Evolutionary conservation across 1,284 basidiomycete genomes (phyloP).

Genomic region (Microbotryum scabiosae): DNA sequence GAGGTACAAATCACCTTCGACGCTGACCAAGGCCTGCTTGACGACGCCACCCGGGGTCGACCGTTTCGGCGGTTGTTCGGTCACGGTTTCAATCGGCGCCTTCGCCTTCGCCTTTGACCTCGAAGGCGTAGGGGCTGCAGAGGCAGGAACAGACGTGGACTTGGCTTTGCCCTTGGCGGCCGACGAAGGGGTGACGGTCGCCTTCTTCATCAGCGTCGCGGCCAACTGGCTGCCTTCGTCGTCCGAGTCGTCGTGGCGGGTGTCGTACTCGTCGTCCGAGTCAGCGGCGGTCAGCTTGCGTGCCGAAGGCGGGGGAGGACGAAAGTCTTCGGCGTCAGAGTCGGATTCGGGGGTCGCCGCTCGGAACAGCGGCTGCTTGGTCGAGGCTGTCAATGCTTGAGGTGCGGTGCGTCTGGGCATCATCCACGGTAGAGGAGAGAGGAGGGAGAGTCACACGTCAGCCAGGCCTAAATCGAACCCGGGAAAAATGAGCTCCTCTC

Average conservation of each 20-base stretch:
- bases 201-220: slow-evolving; percentile 24
- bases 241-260: slow-evolving; percentile 5
- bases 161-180: not conserved
- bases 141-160: slow-evolving; percentile 2
- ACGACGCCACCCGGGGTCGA: slow-evolving; percentile 9
- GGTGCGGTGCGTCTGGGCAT: slow-evolving; percentile 13
- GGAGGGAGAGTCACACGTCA: no score
- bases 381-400: not conserved
- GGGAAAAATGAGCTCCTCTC: not conserved
- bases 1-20: slow-evolving; percentile 50
- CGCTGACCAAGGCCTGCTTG: slow-evolving; percentile 23
- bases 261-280: slow-evolving; percentile 48
- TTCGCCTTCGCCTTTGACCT: slow-evolving; percentile 1
- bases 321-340: not conserved
- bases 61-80: slow-evolving; percentile 13
- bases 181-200: slow-evolving; percentile 8
- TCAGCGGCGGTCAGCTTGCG: slow-evolving; percentile 49
- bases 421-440: not conserved
- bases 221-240: slow-evolving; percentile 18
- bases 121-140: not conserved
- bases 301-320: slow-evolving; percentile 4
- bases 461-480: not conserved
- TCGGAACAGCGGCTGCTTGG: not conserved
- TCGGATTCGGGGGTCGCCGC: not conserved
- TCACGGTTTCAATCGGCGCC: slow-evolving; percentile 11